These are phyloP conservation scores for Penicillium subrubescens DNA, from an alignment of 495 filamentous ascomycete species.

Conservation along the genomic window DNA sequence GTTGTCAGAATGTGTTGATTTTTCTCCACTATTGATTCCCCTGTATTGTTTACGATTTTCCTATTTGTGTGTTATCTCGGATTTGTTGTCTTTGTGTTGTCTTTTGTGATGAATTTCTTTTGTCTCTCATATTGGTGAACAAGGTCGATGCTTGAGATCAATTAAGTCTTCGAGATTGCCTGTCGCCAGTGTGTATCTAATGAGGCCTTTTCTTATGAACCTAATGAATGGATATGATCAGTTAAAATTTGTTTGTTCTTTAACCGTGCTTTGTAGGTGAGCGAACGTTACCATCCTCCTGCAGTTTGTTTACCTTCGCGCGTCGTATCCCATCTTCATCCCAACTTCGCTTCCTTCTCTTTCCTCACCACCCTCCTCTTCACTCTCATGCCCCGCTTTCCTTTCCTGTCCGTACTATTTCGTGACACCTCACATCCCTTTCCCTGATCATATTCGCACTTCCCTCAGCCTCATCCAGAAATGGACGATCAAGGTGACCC, in stretches of 20 bases:
- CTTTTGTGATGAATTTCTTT: constrained; percentile 32
- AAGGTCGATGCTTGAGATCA: constrained; percentile 6
- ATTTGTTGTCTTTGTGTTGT: constrained; percentile 10
- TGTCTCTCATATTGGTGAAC: constrained; percentile 25
- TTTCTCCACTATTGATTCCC: constrained; percentile 38
- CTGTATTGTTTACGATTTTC: constrained; percentile 42
- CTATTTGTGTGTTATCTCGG: constrained; percentile 21
- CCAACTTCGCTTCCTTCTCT: neutral
- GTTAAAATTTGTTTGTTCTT: neutral
- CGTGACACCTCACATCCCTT: neutral
- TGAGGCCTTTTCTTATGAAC: constrained; percentile 11
- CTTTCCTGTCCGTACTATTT: neutral
- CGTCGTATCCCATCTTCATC: neutral
- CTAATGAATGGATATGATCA: constrained; percentile 22
- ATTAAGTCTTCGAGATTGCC: neutral
- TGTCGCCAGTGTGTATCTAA: constrained; percentile 23
- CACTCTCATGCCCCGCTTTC: neutral
- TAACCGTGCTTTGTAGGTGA: neutral
- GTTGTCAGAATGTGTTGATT: constrained; percentile 26
- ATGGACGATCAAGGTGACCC: neutral
- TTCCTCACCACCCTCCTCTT: neutral
- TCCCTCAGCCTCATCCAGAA: no score
- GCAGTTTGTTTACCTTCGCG: neutral
- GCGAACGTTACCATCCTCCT: neutral
- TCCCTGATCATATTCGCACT: neutral